Evolutionary conservation across 1,139 yeast genomes (phyloP), one percentile per base, ranked within the genome.

Genomic region (Scheffersomyces lignicola): DNA sequence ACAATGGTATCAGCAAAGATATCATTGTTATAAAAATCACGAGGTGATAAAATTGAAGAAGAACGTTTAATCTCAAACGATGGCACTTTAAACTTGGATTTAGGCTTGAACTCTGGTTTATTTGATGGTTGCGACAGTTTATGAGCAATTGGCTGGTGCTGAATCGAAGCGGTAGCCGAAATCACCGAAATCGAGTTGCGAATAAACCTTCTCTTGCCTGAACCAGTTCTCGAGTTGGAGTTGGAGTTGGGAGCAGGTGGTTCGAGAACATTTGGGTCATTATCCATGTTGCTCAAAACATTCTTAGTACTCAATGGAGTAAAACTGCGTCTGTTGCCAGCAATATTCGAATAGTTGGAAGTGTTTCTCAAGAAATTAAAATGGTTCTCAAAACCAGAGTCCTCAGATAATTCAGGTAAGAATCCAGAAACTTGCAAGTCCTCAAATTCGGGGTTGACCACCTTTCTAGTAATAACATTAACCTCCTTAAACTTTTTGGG

Each of bases 331-430:
- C 60, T 48, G 33, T 52, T 52, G 18, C 52, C 57, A 8, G 48
- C 39, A 23, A 43, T 48, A 31, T 45, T 54, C 4, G 56, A 46
- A 29, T 51, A 47, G 31, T 49, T 49, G 31, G 44, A 35, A n/a
- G 52, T 44, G 23, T 47, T 48, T 22, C 48, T 49, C 30, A 60
- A 45, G 35, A 60, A 53, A 18, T 52, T 57, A 47, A 72, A 65
- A 35, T 65, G 68, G 35, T 54, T 55, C 26, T 60, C 73, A 44
- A 72, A 65, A 1, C 73, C 76, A n/a, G 76, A 70, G 43, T 69
- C 76, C 32, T 66, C 65, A 0, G 76, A 68, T 29, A 71, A 42
- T 41, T 72, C 76, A 3, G 77, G 76, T 38, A 71, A 58, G 39
- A 66, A 69, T 7, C 60, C 67, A 2, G 71, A 58, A 1, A 65